Evolutionary conservation across 768 basidiomycete species (phyloP).

Genomic region (Tricholoma matsutake): DNA sequence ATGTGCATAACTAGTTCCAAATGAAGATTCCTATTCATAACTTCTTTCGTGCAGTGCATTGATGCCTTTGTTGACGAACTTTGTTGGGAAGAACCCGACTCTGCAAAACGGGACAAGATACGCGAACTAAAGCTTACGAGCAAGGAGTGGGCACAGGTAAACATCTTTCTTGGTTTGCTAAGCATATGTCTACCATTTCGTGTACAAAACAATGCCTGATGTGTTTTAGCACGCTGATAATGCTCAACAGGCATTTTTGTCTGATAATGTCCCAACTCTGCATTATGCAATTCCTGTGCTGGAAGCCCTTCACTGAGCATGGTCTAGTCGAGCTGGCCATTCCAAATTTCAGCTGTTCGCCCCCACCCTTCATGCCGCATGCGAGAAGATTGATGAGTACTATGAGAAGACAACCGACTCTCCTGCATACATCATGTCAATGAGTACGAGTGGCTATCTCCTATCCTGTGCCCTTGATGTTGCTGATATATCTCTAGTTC

Average conservation of each 20-base stretch:
- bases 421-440: no score
- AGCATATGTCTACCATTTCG: slow-evolving; percentile 15
- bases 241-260: slow-evolving; percentile 7
- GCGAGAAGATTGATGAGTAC: no score
- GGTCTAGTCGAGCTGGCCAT: slow-evolving; percentile 8
- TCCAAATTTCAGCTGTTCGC: slow-evolving; percentile 15
- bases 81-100: slow-evolving; percentile 17
- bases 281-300: slow-evolving; percentile 12
- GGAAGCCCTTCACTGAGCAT: no score
- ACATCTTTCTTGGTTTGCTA: slow-evolving; percentile 2
- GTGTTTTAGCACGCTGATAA: neutral
- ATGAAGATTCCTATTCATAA: neutral
- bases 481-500: no score
- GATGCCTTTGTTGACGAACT: slow-evolving; percentile 25
- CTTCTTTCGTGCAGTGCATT: slow-evolving; percentile 14
- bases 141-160: slow-evolving; percentile 23
- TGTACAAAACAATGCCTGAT: neutral
- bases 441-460: no score
- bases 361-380: slow-evolving; percentile 8
- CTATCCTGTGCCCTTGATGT: no score
- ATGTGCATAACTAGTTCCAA: neutral
- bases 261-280: slow-evolving; percentile 15
- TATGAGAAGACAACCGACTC: no score
- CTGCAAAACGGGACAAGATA: no score
- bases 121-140: slow-evolving; percentile 17